phyloP scores from a whole-genome alignment of 1,139 yeast genomes.

The Kodamaea alishanica region DNA sequence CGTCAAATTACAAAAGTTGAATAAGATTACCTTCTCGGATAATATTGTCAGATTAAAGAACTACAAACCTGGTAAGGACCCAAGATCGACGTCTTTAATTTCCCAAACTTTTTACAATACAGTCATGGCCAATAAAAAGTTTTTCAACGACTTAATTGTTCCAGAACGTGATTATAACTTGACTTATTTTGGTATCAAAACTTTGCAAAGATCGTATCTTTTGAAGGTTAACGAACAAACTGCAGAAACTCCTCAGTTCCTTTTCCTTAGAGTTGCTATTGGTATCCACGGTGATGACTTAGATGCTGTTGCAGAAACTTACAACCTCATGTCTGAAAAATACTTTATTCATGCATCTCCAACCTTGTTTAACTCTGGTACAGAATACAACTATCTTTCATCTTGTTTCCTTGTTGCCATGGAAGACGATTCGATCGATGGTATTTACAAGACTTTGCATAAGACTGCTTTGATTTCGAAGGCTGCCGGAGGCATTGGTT shows the following conservation, averaged over 20 bases:
- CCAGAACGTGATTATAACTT: constrained; percentile 81
- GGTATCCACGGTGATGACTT: constrained; percentile 83
- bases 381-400: constrained; percentile 82
- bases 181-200: constrained; percentile 84
- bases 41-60: constrained; percentile 26
- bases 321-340: constrained; percentile 78
- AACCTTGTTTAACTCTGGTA: constrained; percentile 85
- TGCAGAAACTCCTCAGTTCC: constrained; percentile 88
- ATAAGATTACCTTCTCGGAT: constrained; percentile 31
- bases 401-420: constrained; percentile 86
- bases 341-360: constrained; percentile 90
- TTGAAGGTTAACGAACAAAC: constrained; percentile 66
- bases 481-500: constrained; percentile 89
- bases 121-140: constrained; percentile 29
- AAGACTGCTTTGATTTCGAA: constrained; percentile 85
- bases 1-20: constrained; percentile 26
- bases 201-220: constrained; percentile 79
- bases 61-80: constrained; percentile 10
- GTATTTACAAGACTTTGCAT: constrained; percentile 82
- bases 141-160: constrained; percentile 46
- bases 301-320: constrained; percentile 70
- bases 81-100: constrained; percentile 17
- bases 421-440: constrained; percentile 89
- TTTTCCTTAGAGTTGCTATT: constrained; percentile 84
- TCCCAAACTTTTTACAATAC: constrained; percentile 27